Evolutionary conservation across 2,329 filamentous ascomycete species (phyloP).

Genomic region (Scytalidium sp.): DNA sequence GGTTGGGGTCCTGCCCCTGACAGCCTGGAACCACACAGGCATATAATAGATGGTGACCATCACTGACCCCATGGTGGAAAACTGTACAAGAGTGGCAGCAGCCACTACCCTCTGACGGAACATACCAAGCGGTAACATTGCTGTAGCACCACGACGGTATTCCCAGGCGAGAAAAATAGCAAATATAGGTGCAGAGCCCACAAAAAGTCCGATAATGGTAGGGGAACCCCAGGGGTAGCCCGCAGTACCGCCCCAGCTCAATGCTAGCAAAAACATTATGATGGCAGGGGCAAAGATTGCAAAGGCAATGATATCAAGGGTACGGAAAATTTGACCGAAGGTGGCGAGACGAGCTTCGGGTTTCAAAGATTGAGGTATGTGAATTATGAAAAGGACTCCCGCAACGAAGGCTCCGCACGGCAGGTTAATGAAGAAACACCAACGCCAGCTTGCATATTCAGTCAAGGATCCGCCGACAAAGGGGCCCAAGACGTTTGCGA

Average conservation of each 20-base stretch:
- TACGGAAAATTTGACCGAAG: neutral
- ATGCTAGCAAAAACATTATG: constrained; percentile 17
- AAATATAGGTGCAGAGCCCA: constrained; percentile 8
- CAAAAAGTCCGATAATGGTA: constrained; percentile 18
- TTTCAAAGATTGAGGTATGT: constrained; percentile 18
- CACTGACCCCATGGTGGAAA: constrained; percentile 6
- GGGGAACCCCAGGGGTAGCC: constrained; percentile 22
- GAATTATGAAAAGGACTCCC: constrained; percentile 32
- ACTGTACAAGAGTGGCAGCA: constrained; percentile 5
- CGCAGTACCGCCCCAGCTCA: constrained; percentile 28
- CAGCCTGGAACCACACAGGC: constrained; percentile 26
- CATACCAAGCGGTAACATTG: constrained; percentile 15
- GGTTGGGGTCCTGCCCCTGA: constrained; percentile 14
- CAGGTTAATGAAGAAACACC: constrained; percentile 34
- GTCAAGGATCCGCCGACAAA: constrained; percentile 12
- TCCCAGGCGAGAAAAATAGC: constrained; percentile 18
- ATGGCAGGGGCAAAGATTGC: neutral
- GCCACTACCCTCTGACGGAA: constrained; percentile 11
- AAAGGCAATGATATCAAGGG: constrained; percentile 6
- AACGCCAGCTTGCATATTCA: constrained; percentile 10
- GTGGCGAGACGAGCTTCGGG: constrained; percentile 4
- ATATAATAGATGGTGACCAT: constrained; percentile 13
- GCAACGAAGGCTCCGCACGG: constrained; percentile 32
- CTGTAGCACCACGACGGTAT: constrained; percentile 16
- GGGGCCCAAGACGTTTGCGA: constrained; percentile 7